Percentiles rank a stretch among this genome's conserved stretches.
phyloP scores from a whole-genome alignment of 805 yeast genomes.

The Wickerhamiella qilinensis region DNA sequence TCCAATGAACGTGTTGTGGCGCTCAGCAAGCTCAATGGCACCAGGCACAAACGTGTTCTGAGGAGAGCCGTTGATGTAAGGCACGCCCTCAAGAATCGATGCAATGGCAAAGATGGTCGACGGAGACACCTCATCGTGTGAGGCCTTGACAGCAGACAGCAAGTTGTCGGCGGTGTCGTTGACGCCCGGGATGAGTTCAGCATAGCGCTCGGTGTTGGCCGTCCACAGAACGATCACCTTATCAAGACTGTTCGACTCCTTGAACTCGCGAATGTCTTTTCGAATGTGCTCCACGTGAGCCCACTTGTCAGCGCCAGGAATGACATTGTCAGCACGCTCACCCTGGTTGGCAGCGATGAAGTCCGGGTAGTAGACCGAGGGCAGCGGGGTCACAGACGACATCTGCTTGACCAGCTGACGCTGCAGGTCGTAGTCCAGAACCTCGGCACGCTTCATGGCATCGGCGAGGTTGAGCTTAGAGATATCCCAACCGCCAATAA shows the following conservation, averaged over 20 bases:
- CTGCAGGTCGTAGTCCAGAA: conserved; percentile 73
- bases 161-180: conserved; percentile 80
- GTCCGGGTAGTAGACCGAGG: conserved; percentile 87
- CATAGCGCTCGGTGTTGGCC: conserved; percentile 90
- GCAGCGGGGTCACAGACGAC: conserved; percentile 50
- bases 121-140: conserved; percentile 77
- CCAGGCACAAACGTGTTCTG: conserved; percentile 98
- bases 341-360: conserved; percentile 91
- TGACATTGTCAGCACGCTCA: conserved; percentile 78
- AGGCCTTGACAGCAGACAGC: conserved; percentile 52
- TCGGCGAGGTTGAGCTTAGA: conserved; percentile 50
- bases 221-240: conserved; percentile 90
- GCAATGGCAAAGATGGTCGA: conserved; percentile 93
- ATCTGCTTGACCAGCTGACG: conserved; percentile 51
- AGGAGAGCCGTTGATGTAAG: conserved; percentile 93
- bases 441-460: conserved; percentile 75
- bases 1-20: conserved; percentile 61
- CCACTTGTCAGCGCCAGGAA: conserved; percentile 67
- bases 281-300: conserved; percentile 75
- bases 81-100: conserved; percentile 69
- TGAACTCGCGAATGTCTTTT: conserved; percentile 66
- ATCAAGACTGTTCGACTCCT: conserved; percentile 54
- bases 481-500: conserved; percentile 93
- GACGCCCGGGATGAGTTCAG: conserved; percentile 60
- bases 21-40: conserved; percentile 74